These are phyloP conservation scores for Plasmopara viticola DNA, from an alignment of 352 stramenopile genomes.

Conservation along the genomic window DNA sequence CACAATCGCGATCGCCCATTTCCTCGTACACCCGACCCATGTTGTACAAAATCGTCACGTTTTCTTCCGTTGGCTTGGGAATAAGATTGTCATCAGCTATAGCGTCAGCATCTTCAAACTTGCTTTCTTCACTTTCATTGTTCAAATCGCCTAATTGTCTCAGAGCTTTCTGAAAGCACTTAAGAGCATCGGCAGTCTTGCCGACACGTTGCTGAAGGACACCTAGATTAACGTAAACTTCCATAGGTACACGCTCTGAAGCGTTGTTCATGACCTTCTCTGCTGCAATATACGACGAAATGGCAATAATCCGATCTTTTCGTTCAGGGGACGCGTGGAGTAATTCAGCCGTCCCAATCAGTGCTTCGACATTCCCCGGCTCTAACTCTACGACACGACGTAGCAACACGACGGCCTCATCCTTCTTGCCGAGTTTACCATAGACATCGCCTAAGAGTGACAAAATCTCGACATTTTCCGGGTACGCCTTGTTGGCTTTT, in stretches of 20 bases:
- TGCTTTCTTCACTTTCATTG: constrained; percentile 30
- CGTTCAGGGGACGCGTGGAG: constrained; percentile 69
- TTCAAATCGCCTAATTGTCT: constrained; percentile 42
- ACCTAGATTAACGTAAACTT: constrained; percentile 80
- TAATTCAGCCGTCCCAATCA: constrained; percentile 78
- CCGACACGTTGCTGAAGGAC: constrained; percentile 78
- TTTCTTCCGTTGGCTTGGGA: constrained; percentile 58
- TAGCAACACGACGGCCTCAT: constrained; percentile 73
- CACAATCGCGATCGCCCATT: constrained; percentile 84
- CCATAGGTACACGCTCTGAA: constrained; percentile 71
- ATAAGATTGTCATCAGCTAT: constrained; percentile 27
- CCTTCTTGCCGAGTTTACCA: constrained; percentile 72
- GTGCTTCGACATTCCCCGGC: constrained; percentile 76
- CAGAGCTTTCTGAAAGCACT: constrained; percentile 85
- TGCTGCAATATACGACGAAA: constrained; percentile 85
- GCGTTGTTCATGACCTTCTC: constrained; percentile 85
- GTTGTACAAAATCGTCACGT: constrained; percentile 95
- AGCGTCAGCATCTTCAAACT: constrained; percentile 33
- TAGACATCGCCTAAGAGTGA: constrained; percentile 78
- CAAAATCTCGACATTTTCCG: constrained; percentile 83
- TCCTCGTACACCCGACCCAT: constrained; percentile 93
- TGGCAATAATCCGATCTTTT: constrained; percentile 85
- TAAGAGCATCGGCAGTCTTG: constrained; percentile 87
- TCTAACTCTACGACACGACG: constrained; percentile 81
- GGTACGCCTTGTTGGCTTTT: constrained; percentile 86